These are phyloP conservation scores for Coemansia sp. DNA, from an alignment of 192 early-diverging fungal genomes.

Conservation along the genomic window DNA sequence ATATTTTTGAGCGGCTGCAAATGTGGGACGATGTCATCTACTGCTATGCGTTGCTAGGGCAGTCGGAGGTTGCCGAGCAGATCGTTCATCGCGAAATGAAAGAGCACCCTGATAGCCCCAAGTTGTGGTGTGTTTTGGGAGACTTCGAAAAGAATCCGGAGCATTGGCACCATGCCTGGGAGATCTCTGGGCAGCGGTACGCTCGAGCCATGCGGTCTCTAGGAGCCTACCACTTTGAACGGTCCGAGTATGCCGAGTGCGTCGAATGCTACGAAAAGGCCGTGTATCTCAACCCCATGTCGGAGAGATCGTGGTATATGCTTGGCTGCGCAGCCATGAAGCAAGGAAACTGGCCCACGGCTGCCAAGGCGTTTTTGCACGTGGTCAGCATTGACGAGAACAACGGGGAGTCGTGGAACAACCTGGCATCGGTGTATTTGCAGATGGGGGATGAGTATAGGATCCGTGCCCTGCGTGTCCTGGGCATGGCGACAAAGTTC, in stretches of 20 bases:
- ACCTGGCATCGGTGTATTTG: conserved; percentile 84
- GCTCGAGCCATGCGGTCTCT: conserved; percentile 94
- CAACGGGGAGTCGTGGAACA: conserved; percentile 97
- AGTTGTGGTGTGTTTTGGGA: conserved; percentile 87
- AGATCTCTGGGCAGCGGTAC: conserved; percentile 73
- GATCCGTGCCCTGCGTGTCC: conserved; percentile 77
- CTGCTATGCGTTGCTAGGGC: conserved; percentile 82
- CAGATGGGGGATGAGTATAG: conserved; percentile 59
- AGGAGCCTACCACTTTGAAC: conserved; percentile 76
- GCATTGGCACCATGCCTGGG: conserved; percentile 87
- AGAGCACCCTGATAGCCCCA: conserved; percentile 67
- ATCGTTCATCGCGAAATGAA: conserved; percentile 68
- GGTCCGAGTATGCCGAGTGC: conserved; percentile 58
- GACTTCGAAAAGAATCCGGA: conserved; percentile 75
- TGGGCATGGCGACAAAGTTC: conserved; percentile 77
- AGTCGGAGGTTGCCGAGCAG: conserved; percentile 83
- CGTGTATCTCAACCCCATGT: conserved; percentile 87
- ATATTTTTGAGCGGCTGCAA: conserved; percentile 91
- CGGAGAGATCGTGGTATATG: conserved; percentile 95
- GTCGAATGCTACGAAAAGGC: conserved; percentile 80
- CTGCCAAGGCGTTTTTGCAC: conserved; percentile 71
- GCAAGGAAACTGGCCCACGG: conserved; percentile 70
- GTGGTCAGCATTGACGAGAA: conserved; percentile 68
- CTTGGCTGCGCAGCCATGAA: conserved; percentile 92
- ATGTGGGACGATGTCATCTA: conserved; percentile 95